Base-by-base conservation (phyloP, 148 eudicot species). In the Rhododendron simsii region DNA sequence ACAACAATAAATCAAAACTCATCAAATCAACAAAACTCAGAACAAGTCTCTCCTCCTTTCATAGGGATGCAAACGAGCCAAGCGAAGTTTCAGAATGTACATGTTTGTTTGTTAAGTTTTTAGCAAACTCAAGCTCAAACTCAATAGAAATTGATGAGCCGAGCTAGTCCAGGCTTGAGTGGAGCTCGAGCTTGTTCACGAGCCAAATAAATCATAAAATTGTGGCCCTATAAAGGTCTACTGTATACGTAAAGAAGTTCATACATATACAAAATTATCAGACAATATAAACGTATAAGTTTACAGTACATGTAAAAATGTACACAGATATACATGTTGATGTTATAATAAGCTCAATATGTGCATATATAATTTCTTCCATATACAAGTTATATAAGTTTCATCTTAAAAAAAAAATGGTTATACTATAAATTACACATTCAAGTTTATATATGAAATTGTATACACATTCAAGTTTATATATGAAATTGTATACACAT, bases 11-110 rank as follows among this genome's bases (percentile, higher is more conserved):
- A 23, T 37, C 63, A 83, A 28, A 65, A 76, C 13, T 50, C 67
- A 83, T 81, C 85, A 48, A 37, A 53, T 77, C 81, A n/a, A 18
- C 45, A 80, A 26, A 57, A 81, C 47, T 50, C 50, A 69, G 61
- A 71, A 55, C 78, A 45, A 85, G 11, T 23, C 30, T n/a, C 33
- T 44, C 53, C 61, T 18, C 16, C 20, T 55, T 55, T 55, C 61
- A 55, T 55, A 55, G 61, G 21, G 21, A 18, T 55, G 61, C 21
- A 55, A 51, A 55, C 7, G 61, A 15, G 20, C 20, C 21, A 1
- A 15, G 6, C 61, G 3, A 5, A 55, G 21, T 2, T 16, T 4
- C 16, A 55, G 21, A 55, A 55, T 55, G 21, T 16, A 15, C 5
- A 15, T 16, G 21, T 55, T 55, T 20, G 21, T 20, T 59, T 20